Evolutionary conservation across 1,284 basidiomycete species (phyloP), one percentile per base, ranked within the genome.

Genomic region (Tylopilus orsonianus): DNA sequence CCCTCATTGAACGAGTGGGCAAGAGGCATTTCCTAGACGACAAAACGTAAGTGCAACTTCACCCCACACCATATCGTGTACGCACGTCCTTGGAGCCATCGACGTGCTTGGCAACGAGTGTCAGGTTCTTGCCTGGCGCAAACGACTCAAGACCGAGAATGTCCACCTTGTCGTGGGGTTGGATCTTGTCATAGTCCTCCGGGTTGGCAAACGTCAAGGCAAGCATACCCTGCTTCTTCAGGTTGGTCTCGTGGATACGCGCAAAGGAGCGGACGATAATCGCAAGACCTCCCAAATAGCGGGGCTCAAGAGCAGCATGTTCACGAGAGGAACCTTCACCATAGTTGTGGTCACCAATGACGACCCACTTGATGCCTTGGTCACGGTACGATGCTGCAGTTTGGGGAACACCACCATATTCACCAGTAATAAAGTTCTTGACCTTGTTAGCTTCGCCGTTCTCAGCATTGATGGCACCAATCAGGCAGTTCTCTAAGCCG

Each of bases 251-350:
- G 78, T 97, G 95, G 74, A 98, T 97, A 77, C 95, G 92, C 42
- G 95, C 95, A 71, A 97, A 97, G 32, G 89, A 93, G 66, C 93
- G 85, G 65, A 88, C 88, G 71, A 99, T 96, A 75, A 98, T 91
- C 40, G 96, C 96, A 52, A 90, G 79, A 61, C 93, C 95, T 65
- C 95, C 95, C 57, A 98, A 87, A 85, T 87, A 98, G 53, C 96
- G 90, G 40, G 96, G 95, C 78, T 98, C 94, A 49, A 98, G 88
- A 49, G 95, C 96, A 61, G 95, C 96, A 75, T 97, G 95, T 74
- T 98, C 94, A 72, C 95, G 92, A 52, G 94, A 97, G 27, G 93
- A 97, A 61, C 95, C 95, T 77, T 98, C 96, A 67, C 96, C 95
- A 74, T 97, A 97, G 83, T 98, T 98, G 75, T 86, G 81, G 77